Conservation (phyloP, 1,284 basidiomycete species). For the Ceratobasidium sp. region DNA sequence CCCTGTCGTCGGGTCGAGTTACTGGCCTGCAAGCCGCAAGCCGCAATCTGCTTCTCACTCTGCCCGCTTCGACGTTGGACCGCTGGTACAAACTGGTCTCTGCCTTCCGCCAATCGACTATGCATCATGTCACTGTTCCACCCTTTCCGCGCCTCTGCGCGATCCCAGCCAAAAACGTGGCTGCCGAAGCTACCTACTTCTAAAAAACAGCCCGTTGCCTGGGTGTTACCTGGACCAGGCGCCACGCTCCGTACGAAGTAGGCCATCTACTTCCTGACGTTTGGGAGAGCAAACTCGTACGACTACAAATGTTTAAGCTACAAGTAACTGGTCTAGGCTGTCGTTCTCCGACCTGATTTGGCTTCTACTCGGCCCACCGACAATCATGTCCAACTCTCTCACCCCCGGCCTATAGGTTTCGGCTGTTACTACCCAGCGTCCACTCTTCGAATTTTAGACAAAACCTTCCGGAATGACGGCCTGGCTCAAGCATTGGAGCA, state of each 20-base stretch:
- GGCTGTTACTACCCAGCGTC: no score
- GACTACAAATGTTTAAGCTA: no score
- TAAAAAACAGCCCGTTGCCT: slow-evolving; percentile 51
- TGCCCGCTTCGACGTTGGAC: slow-evolving; percentile 2
- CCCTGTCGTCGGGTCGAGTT: slow-evolving; percentile 15
- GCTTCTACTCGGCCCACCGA: no score
- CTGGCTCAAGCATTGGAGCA: no score
- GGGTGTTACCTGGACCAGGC: slow-evolving; percentile 59
- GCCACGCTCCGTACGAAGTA: slow-evolving; percentile 46
- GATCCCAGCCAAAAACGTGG: neutral
- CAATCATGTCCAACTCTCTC: no score
- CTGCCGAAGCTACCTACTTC: slow-evolving; percentile 49
- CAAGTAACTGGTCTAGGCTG: no score
- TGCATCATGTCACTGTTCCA: slow-evolving; percentile 7
- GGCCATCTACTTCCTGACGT: no score
- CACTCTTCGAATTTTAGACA: no score
- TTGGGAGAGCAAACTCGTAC: no score
- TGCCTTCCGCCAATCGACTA: neutral
- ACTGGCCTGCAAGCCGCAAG: slow-evolving; percentile 38
- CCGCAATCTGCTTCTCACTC: neutral
- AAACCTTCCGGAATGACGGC: no score
- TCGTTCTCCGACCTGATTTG: no score
- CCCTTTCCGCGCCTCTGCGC: neutral
- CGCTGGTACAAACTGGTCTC: slow-evolving; percentile 6
- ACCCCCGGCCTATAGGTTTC: no score